Evolutionary conservation across 139 green algal species (phyloP).

Genomic region (Eudorina sp.): DNA sequence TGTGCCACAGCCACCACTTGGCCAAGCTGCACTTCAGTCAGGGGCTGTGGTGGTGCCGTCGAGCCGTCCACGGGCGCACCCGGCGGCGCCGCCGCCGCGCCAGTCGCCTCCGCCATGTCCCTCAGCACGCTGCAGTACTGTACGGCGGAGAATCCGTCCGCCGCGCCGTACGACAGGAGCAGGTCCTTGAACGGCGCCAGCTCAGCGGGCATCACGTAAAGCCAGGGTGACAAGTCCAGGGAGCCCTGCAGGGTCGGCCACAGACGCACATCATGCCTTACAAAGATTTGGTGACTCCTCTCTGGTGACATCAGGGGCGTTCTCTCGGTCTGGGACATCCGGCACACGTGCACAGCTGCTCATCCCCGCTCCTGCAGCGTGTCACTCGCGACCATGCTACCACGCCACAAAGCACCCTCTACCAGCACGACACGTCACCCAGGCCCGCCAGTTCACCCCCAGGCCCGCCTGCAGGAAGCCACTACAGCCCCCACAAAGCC

Average conservation of each 20-base stretch:
- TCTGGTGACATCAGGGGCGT: too few relatives aligned
- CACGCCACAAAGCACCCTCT: too few relatives aligned
- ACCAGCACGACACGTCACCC: too few relatives aligned
- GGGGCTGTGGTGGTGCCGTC: not conserved
- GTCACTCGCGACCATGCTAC: too few relatives aligned
- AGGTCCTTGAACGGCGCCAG: slow-evolving; percentile 79
- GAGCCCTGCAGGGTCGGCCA: slow-evolving; percentile 66
- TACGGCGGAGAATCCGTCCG: slow-evolving; percentile 65
- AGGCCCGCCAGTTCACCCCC: too few relatives aligned
- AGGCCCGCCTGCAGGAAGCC: too few relatives aligned
- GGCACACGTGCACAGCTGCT: too few relatives aligned
- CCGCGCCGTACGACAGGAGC: slow-evolving; percentile 73
- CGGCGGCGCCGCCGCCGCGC: not conserved
- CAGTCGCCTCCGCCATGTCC: slow-evolving; percentile 56
- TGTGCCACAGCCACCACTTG: slow-evolving; percentile 43
- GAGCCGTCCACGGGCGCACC: not conserved
- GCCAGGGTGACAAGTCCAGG: slow-evolving; percentile 77
- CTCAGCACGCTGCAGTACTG: slow-evolving; percentile 76
- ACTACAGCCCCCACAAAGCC: too few relatives aligned
- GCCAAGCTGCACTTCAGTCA: slow-evolving; percentile 9
- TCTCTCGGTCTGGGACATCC: too few relatives aligned
- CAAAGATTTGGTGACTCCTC: too few relatives aligned
- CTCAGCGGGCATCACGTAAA: slow-evolving; percentile 81
- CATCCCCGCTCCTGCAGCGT: too few relatives aligned
- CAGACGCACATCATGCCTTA: too few relatives aligned